Evolutionary conservation across 345 rosid species (phyloP), one percentile per base, ranked within the genome.

Genomic region (Boechera divaricarpa): DNA sequence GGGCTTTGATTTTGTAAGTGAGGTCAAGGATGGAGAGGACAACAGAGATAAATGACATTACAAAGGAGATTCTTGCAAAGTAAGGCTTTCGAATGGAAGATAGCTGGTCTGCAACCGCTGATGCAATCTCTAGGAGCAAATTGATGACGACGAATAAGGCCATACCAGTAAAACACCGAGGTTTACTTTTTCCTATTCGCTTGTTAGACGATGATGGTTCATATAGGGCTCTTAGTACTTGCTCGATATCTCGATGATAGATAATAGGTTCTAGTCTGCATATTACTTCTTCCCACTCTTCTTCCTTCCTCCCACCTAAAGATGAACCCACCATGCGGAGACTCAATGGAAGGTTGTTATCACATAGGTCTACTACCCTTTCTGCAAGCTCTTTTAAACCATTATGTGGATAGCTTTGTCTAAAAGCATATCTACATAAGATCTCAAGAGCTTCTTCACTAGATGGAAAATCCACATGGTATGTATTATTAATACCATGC

Each of bases 11-110:
- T 36, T 63, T 72, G 61, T 0, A 26, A 51, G 3, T 2, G 21
- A 72, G 38, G 29, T 72, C 76, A 72, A 62, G 5, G 31, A 51
- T 62, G 61, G 41, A 48, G 12, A 72, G 39, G 8, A 72, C 2
- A 51, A 62, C 51, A 28, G 69, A 61, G 12, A 72, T 18, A 28
- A 51, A 0, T 61, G 69, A 61, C 29, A 72, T 36, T 26, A 2
- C 21, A n/a, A 62, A 26, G 8, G 76, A 48, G 21, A 51, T 52
- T 60, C 26, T 26, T 49, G 41, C 5, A 8, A 61, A 62, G 13
- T 21, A 35, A 49, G 59, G 76, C 60, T 48, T 72, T 3, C 16
- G 39, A n/a, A 10, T 29, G 12, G 69, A 72, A 62, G 69, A 72
- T 52, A 72, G 32, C 32, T 62, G 76, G 51, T 49, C 76, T 15